These are phyloP conservation scores for Pseudogymnoascus sp. DNA, from an alignment of 2,329 filamentous ascomycete genomes.

Conservation along the genomic window DNA sequence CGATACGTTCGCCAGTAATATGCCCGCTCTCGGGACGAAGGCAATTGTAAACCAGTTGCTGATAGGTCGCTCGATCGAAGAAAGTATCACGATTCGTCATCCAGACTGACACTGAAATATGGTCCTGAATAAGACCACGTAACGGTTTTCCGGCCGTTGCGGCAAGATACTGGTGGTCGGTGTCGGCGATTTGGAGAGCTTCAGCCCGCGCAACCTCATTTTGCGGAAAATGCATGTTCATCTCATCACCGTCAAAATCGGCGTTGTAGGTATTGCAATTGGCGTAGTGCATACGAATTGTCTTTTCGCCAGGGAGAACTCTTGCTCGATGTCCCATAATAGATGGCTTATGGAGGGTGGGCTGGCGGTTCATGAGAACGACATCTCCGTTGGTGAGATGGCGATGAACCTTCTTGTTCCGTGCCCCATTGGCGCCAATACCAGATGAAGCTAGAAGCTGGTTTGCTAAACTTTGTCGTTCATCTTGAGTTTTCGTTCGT, in stretches of 20 bases:
- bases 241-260: slow-evolving; percentile 98
- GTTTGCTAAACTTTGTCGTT: slow-evolving; percentile 82
- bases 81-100: slow-evolving; percentile 88
- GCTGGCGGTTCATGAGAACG: slow-evolving; percentile 97
- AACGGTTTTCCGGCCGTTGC: slow-evolving; percentile 89
- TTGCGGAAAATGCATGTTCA: slow-evolving; percentile 99
- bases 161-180: slow-evolving; percentile 93
- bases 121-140: slow-evolving; percentile 94
- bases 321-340: slow-evolving; percentile 97
- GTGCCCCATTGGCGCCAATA: slow-evolving; percentile 61
- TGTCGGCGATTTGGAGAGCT: slow-evolving; percentile 86
- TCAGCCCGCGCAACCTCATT: slow-evolving; percentile 92
- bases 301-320: slow-evolving; percentile 89
- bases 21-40: slow-evolving; percentile 85
- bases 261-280: slow-evolving; percentile 99
- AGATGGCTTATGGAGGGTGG: slow-evolving; percentile 94
- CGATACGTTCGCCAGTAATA: slow-evolving; percentile 71
- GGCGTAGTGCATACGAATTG: slow-evolving; percentile 98
- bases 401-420: slow-evolving; percentile 92
- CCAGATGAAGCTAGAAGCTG: slow-evolving; percentile 81
- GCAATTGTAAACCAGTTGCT: slow-evolving; percentile 86
- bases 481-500: slow-evolving; percentile 77
- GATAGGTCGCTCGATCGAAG: slow-evolving; percentile 79
- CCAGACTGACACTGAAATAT: slow-evolving; percentile 87
- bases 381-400: slow-evolving; percentile 96